Percentiles rank a stretch among this genome's conserved stretches.
phyloP scores from a whole-genome alignment of 1,284 basidiomycete species.

The Mycosarcoma mackinlayi region DNA sequence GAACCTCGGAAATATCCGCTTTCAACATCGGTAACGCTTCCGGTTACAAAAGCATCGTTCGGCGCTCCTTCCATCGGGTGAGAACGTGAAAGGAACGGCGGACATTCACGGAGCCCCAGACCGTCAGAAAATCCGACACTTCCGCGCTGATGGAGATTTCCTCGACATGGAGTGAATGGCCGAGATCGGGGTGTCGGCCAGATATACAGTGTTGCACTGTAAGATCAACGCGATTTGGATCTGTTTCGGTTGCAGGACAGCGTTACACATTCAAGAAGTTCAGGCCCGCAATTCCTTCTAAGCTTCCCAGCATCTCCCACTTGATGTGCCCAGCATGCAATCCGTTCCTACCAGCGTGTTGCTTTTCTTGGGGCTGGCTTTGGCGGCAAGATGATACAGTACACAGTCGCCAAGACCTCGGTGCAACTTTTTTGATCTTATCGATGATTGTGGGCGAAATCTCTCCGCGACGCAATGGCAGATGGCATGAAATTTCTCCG shows the following conservation, averaged over 20 bases:
- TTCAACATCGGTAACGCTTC: neutral
- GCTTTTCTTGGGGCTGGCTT: neutral
- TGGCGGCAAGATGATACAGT: slow-evolving; percentile 6
- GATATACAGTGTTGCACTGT: neutral
- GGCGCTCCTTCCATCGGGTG: slow-evolving; percentile 14
- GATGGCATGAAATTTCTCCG: slow-evolving; percentile 19
- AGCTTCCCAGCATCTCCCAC: neutral
- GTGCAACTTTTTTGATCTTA: slow-evolving; percentile 26
- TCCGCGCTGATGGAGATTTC: slow-evolving; percentile 5
- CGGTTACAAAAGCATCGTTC: too few species aligned
- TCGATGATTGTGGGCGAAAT: slow-evolving; percentile 26
- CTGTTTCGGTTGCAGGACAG: too few species aligned
- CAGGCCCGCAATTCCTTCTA: neutral
- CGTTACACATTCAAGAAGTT: too few species aligned
- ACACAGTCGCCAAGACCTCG: slow-evolving; percentile 28
- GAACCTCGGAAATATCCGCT: slow-evolving; percentile 38
- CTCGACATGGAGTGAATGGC: neutral
- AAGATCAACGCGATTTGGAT: too few species aligned
- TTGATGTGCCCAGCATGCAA: too few species aligned
- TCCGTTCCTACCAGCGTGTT: neutral
- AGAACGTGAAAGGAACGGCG: slow-evolving; percentile 23
- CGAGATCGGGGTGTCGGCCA: neutral
- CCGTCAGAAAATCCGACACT: slow-evolving; percentile 29
- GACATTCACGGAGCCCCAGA: slow-evolving; percentile 23
- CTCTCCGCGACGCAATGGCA: slow-evolving; percentile 20